A percentile compares a stretch with the other conserved stretches of the same genome.
Conservation (phyloP, 495 filamentous ascomycete species). For the Aspergillus ellipticus region DNA sequence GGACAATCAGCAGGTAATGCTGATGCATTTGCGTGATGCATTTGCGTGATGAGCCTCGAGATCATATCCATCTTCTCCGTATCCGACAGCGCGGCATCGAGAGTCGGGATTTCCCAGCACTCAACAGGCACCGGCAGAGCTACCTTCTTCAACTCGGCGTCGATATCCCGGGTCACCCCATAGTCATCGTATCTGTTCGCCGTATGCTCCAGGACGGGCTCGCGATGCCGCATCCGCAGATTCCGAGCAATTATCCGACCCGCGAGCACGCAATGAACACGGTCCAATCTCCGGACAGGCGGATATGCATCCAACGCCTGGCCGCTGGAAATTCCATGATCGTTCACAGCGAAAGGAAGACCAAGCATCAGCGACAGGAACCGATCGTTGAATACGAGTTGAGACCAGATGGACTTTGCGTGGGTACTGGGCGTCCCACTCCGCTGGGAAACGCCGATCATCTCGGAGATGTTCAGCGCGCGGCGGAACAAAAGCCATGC, state of each 20-base stretch:
- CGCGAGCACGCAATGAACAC: slow-evolving; percentile 29
- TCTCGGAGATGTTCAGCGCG: slow-evolving; percentile 37
- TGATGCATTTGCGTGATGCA: slow-evolving; percentile 46
- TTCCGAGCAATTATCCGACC: slow-evolving; percentile 38
- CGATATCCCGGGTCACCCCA: slow-evolving; percentile 30
- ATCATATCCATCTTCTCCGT: slow-evolving; percentile 17
- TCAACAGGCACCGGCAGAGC: slow-evolving; percentile 29
- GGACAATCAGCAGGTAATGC: slow-evolving; percentile 37
- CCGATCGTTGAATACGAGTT: slow-evolving; percentile 40
- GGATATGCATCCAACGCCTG: slow-evolving; percentile 16
- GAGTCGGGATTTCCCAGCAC: slow-evolving; percentile 33
- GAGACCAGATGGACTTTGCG: slow-evolving; percentile 37
- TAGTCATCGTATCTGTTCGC: slow-evolving; percentile 34
- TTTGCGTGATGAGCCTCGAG: slow-evolving; percentile 35
- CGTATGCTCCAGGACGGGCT: slow-evolving; percentile 12
- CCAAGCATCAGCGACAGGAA: slow-evolving; percentile 44
- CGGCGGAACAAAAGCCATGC: slow-evolving; percentile 43
- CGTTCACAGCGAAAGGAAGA: slow-evolving; percentile 37
- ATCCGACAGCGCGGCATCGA: slow-evolving; percentile 11
- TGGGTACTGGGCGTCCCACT: slow-evolving; percentile 4
- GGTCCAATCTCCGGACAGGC: slow-evolving; percentile 24
- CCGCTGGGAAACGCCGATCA: slow-evolving; percentile 28
- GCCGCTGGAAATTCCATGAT: slow-evolving; percentile 12
- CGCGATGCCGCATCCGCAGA: slow-evolving; percentile 35
- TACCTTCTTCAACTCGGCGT: slow-evolving; percentile 38